Percentiles rank a stretch among this genome's conserved stretches.
phyloP scores from a whole-genome alignment of 345 rosid species.

The Conringia planisiliqua region DNA sequence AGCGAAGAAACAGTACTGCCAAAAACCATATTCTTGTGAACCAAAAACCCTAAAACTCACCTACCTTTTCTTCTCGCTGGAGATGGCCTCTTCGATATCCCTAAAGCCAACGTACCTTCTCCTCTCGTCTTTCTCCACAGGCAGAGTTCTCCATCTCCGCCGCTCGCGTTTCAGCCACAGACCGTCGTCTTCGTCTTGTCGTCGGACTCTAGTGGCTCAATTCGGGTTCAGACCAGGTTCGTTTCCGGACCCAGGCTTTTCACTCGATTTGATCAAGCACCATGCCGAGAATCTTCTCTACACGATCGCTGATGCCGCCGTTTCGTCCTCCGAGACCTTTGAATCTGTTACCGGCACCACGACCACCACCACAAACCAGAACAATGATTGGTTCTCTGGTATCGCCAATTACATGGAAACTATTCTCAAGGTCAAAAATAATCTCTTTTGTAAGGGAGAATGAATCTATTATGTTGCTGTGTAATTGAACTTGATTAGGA shows the following conservation, averaged over 20 bases:
- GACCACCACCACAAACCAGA: slow-evolving; percentile 46
- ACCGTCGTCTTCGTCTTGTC: slow-evolving; percentile 40
- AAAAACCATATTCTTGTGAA: neutral
- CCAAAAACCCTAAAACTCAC: slow-evolving; percentile 23
- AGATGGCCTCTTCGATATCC: slow-evolving; percentile 38
- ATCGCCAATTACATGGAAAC: slow-evolving; percentile 74
- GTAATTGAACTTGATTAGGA: slow-evolving; percentile 5
- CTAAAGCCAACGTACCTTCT: slow-evolving; percentile 37
- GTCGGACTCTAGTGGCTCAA: slow-evolving; percentile 52
- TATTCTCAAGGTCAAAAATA: slow-evolving; percentile 57
- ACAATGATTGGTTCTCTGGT: slow-evolving; percentile 85
- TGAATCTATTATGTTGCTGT: neutral
- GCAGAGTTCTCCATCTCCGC: slow-evolving; percentile 33
- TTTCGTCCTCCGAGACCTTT: slow-evolving; percentile 55
- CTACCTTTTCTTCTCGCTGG: neutral
- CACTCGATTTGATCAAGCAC: slow-evolving; percentile 40
- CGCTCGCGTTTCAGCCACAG: slow-evolving; percentile 34
- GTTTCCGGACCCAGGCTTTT: slow-evolving; percentile 43
- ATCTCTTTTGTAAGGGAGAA: neutral
- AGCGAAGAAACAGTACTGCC: neutral
- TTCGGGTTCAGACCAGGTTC: slow-evolving; percentile 51
- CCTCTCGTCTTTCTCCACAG: slow-evolving; percentile 37
- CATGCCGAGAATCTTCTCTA: slow-evolving; percentile 55
- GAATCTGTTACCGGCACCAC: slow-evolving; percentile 26
- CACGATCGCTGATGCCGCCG: slow-evolving; percentile 84